These are phyloP conservation scores for Corrigiola litoralis DNA, from an alignment of 179 eudicot genomes.

Conservation along the genomic window DNA sequence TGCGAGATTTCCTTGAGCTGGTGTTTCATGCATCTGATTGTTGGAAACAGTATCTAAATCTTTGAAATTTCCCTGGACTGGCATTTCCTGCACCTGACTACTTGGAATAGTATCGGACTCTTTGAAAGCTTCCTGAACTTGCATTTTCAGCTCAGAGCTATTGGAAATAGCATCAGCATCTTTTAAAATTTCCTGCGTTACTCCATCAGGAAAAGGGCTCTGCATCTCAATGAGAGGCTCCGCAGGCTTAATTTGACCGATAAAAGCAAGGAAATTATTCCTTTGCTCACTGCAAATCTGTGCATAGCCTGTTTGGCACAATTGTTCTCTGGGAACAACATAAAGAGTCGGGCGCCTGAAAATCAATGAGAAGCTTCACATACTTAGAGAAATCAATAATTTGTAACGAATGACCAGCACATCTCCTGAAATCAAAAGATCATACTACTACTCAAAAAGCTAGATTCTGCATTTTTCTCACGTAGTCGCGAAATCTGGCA, in stretches of 20 bases:
- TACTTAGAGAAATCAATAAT: not conserved
- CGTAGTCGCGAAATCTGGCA: too few relatives aligned
- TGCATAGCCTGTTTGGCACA: conserved; percentile 61
- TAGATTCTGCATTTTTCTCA: too few relatives aligned
- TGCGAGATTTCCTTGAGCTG: conserved; percentile 11
- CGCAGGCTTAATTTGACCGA: conserved; percentile 61
- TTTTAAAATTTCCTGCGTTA: conserved; percentile 6
- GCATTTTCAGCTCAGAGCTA: not conserved
- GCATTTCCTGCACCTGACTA: not conserved
- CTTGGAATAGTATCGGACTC: not conserved
- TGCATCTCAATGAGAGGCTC: conserved; percentile 34
- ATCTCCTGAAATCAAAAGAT: not conserved
- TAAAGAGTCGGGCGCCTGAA: conserved; percentile 86
- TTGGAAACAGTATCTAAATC: not conserved
- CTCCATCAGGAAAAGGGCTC: conserved; percentile 25
- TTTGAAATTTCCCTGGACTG: too few relatives aligned
- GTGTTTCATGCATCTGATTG: conserved; percentile 27
- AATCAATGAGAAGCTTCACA: not conserved
- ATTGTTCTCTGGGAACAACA: conserved; percentile 84
- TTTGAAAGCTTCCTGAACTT: conserved; percentile 11
- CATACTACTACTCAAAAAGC: too few relatives aligned
- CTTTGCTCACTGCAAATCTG: conserved; percentile 69
- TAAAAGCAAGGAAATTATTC: conserved; percentile 64
- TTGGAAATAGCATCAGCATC: not conserved
- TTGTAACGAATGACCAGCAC: not conserved